Conservation (phyloP, 148 eudicot genomes). For the Fallopia convolvulus region DNA sequence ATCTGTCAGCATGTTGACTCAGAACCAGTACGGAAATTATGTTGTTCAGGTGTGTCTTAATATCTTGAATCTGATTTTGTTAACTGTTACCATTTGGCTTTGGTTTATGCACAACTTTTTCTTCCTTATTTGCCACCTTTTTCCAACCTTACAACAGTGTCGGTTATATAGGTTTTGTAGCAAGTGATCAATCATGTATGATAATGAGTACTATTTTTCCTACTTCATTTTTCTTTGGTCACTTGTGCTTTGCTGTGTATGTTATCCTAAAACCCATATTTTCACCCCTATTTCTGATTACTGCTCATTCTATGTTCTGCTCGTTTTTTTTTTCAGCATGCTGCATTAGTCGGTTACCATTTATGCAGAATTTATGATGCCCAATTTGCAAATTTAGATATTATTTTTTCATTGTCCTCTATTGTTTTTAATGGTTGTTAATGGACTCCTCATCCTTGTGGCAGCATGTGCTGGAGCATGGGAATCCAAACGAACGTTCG, state of each 20-base stretch:
- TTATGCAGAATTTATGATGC: background rate
- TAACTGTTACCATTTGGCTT: background rate
- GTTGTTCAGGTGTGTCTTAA: constrained; percentile 33
- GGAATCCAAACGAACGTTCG: constrained; percentile 11
- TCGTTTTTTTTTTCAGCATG: background rate
- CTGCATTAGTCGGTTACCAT: background rate
- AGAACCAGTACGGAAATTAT: constrained; percentile 50
- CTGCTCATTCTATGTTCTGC: too few species aligned
- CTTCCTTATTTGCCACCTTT: background rate
- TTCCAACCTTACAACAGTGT: background rate
- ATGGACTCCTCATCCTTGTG: background rate
- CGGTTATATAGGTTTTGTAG: background rate
- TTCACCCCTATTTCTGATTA: too few species aligned
- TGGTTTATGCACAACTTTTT: background rate
- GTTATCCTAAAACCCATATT: too few species aligned
- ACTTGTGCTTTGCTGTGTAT: background rate
- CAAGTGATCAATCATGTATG: background rate
- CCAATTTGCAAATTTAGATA: background rate
- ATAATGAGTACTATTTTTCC: background rate
- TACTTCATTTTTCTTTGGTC: background rate
- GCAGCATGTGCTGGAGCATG: constrained; percentile 14
- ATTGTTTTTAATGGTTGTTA: background rate
- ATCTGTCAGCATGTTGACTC: constrained; percentile 31
- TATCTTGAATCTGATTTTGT: background rate
- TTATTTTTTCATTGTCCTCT: background rate